A percentile compares a stretch with the other conserved stretches of the same genome.
phyloP scores from a whole-genome alignment of 805 yeast genomes.

The Clavispora fructus region DNA sequence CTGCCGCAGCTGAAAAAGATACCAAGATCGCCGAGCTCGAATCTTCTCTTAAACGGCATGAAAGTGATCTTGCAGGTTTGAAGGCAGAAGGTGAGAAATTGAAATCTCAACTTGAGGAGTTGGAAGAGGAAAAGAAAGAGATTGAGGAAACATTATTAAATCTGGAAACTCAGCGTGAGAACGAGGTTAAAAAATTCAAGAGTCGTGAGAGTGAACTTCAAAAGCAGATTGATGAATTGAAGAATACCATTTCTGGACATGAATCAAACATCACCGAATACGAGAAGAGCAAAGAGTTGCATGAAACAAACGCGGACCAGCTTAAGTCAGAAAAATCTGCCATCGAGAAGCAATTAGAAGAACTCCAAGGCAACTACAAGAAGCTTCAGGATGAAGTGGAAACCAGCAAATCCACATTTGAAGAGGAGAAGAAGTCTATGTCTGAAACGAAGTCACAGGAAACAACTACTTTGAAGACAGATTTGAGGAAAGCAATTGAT shows the following conservation, averaged over 20 bases:
- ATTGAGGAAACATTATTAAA: neutral
- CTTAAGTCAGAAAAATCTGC: neutral
- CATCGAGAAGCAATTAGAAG: neutral
- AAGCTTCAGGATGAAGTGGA: neutral
- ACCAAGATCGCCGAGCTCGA: slow-evolving; percentile 25
- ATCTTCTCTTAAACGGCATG: neutral
- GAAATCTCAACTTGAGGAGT: neutral
- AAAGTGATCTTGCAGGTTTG: neutral
- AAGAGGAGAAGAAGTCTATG: neutral
- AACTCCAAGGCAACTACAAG: neutral
- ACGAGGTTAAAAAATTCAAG: slow-evolving; percentile 10
- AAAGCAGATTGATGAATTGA: neutral
- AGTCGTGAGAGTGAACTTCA: neutral
- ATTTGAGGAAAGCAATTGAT: slow-evolving; percentile 1
- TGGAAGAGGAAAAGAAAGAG: neutral
- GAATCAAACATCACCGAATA: slow-evolving; percentile 5
- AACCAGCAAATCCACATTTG: neutral
- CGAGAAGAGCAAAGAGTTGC: neutral
- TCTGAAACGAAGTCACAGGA: neutral
- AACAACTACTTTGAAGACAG: neutral
- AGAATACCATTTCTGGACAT: neutral
- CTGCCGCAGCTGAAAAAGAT: neutral
- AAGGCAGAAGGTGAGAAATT: neutral
- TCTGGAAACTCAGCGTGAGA: neutral
- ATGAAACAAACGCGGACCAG: too few species aligned